These are phyloP conservation scores for Bipolaris victoriae DNA, from an alignment of 2,329 filamentous ascomycete species.

Conservation along the genomic window DNA sequence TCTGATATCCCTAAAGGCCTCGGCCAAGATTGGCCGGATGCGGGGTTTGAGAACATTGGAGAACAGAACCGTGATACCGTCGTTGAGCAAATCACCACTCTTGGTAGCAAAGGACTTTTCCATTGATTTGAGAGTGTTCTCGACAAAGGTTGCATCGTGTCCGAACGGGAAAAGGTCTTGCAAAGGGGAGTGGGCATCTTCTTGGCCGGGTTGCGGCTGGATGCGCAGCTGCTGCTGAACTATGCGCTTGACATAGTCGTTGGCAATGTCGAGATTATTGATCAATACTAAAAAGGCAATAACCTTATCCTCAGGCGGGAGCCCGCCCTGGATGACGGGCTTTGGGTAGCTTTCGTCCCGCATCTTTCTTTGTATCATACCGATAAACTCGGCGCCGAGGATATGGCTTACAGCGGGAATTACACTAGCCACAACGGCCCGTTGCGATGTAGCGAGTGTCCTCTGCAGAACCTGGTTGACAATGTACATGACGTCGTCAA, in stretches of 20 bases:
- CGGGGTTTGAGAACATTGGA: slow-evolving; percentile 85
- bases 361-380: slow-evolving; percentile 98
- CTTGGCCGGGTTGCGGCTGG: slow-evolving; percentile 46
- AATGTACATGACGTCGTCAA: slow-evolving; percentile 99
- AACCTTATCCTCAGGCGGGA: slow-evolving; percentile 87
- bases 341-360: slow-evolving; percentile 92
- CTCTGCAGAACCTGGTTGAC: slow-evolving; percentile 90
- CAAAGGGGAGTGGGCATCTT: slow-evolving; percentile 49
- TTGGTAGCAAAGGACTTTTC: slow-evolving; percentile 77
- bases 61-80: slow-evolving; percentile 85
- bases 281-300: slow-evolving; percentile 90
- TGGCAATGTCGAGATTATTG: slow-evolving; percentile 92
- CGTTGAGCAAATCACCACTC: slow-evolving; percentile 78
- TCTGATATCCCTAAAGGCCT: slow-evolving; percentile 90
- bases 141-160: slow-evolving; percentile 73
- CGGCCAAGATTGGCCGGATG: slow-evolving; percentile 80
- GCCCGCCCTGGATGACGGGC: slow-evolving; percentile 74
- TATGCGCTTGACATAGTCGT: slow-evolving; percentile 89
- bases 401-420: slow-evolving; percentile 80
- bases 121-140: slow-evolving; percentile 70
- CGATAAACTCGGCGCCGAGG: slow-evolving; percentile 86
- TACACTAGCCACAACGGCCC: slow-evolving; percentile 76
- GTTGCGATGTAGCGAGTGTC: slow-evolving; percentile 83
- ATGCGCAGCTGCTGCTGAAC: slow-evolving; percentile 69
- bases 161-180: slow-evolving; percentile 78